Evolutionary conservation across 2,329 filamentous ascomycete species (phyloP).

Genomic region (Rhynchosporium agropyri): DNA sequence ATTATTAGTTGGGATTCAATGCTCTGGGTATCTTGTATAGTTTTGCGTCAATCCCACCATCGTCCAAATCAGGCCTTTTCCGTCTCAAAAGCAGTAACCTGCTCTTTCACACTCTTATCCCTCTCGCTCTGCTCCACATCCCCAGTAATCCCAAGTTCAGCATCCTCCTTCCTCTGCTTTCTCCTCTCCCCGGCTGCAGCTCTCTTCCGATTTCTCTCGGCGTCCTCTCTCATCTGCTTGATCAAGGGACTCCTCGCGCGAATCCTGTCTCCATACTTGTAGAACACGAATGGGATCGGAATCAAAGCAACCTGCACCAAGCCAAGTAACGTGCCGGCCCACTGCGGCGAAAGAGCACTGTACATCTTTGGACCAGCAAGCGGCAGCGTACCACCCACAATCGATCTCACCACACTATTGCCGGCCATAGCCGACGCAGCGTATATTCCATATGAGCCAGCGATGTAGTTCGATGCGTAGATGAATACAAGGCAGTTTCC

Average conservation of each 20-base stretch:
- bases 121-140: background rate
- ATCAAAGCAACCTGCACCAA: constrained; percentile 73
- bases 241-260: constrained; percentile 53
- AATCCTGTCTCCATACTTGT: constrained; percentile 59
- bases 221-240: constrained; percentile 43
- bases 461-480: constrained; percentile 79
- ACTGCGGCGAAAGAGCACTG: constrained; percentile 67
- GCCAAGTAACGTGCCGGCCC: constrained; percentile 77
- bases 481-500: constrained; percentile 82
- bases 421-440: constrained; percentile 79
- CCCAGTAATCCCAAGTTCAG: constrained; percentile 15
- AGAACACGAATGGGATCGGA: constrained; percentile 81
- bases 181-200: constrained; percentile 24
- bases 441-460: constrained; percentile 78
- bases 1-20: background rate
- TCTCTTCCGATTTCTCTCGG: constrained; percentile 36
- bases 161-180: constrained; percentile 19
- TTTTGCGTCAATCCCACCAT: background rate
- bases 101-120: constrained; percentile 20
- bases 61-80: constrained; percentile 10
- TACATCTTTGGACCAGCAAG: constrained; percentile 77
- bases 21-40: constrained; percentile 14
- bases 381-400: constrained; percentile 77
- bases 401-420: constrained; percentile 72
- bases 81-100: constrained; percentile 4